These are phyloP conservation scores for Trichoderma citrinoviride DNA, from an alignment of 2,329 filamentous ascomycete genomes.

Conservation along the genomic window DNA sequence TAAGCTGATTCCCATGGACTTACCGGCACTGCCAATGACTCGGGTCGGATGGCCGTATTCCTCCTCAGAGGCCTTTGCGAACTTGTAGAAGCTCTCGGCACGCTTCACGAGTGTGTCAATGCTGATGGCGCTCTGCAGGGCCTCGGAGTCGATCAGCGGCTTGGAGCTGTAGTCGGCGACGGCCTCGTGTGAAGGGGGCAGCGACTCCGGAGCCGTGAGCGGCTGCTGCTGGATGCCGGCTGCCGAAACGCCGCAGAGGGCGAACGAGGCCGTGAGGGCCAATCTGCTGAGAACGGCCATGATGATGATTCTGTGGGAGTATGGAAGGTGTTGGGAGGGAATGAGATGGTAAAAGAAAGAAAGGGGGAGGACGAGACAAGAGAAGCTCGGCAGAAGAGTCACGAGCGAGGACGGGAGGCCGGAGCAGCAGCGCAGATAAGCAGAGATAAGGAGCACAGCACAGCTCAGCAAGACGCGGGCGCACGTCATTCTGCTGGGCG, in stretches of 20 bases:
- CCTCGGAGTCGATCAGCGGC: conserved; percentile 51
- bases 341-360: not conserved
- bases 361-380: not conserved
- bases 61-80: conserved; percentile 56
- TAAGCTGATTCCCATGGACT: conserved; percentile 16
- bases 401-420: not conserved
- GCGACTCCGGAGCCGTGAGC: conserved; percentile 16
- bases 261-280: conserved; percentile 28
- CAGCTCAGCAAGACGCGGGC: conserved; percentile 1
- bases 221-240: conserved; percentile 26
- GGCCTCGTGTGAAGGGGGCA: not conserved
- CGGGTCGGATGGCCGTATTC: conserved; percentile 68
- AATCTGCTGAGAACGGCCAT: conserved; percentile 23
- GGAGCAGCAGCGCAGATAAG: not conserved
- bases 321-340: not conserved
- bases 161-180: conserved; percentile 23
- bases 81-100: conserved; percentile 59
- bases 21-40: conserved; percentile 66
- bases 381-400: not conserved
- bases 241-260: conserved; percentile 29
- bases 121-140: conserved; percentile 56
- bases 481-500: conserved; percentile 14
- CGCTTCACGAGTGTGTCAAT: conserved; percentile 55
- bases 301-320: not conserved
- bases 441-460: not conserved